Evolutionary conservation across 192 early-diverging fungal genomes (phyloP), one percentile per base, ranked within the genome.

Genomic region (Dissophora ornata): DNA sequence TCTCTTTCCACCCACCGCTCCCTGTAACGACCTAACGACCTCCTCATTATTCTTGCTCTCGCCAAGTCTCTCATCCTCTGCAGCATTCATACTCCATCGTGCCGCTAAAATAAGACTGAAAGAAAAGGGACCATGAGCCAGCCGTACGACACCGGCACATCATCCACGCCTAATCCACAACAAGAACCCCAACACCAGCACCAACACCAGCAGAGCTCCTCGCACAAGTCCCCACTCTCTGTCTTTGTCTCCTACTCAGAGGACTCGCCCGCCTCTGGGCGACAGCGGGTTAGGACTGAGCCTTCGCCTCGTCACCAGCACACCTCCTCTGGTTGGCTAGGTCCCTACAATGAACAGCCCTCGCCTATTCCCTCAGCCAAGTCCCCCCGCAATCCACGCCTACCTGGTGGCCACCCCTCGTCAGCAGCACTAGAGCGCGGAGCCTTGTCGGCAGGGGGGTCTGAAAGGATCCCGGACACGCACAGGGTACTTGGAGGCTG

Each of bases 281-380:
- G 73, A 13, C 73, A 77, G 26, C 29, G 73, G 26, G 65, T 67
- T 22, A 49, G 64, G 9, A 67, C 73, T 15, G 73, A 77, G 30
- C 71, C 64, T 5, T 67, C 71, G 2, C 65, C 65, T 21, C 73
- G 73, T 19, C 73, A 67, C 53, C 56, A 58, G 16, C 73, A 66
- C 22, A 40, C 45, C 25, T 55, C 73, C n/a, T 62, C 73, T 44
- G 59, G 58, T 0, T 77, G 73, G 73, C 36, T 77, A 22, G 73
- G 73, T 18, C 64, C 73, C 4, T 77, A 77, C 30, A 67, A 77
- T 56, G 73, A 77, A 32, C 61, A 63, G 15, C 38, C 44, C 1
- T 56, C 73, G 13, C 64, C 65, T 4, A 24, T 57, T 21, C 46
- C 64, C 11, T 24, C 46, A 16, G 21, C 26, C 11, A 54, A 25